Evolutionary conservation across 148 eudicot species (phyloP).

Genomic region (Drosera capensis): DNA sequence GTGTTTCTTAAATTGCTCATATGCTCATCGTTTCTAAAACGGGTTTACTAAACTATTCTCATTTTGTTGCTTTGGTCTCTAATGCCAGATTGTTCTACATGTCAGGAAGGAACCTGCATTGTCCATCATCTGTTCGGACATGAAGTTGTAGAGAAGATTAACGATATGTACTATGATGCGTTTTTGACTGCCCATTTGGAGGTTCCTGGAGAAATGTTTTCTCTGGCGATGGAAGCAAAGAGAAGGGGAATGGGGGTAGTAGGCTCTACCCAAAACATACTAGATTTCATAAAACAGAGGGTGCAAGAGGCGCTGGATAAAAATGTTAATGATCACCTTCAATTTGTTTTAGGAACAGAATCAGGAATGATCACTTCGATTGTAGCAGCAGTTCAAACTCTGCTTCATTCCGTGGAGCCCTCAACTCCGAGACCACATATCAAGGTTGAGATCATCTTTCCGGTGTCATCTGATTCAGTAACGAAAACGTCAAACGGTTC

Average conservation of each 20-base stretch:
- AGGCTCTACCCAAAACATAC: constrained; percentile 89
- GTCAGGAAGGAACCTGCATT: constrained; percentile 86
- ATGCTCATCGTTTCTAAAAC: no score
- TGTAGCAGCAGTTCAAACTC: constrained; percentile 47
- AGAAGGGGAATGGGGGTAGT: constrained; percentile 96
- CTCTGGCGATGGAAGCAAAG: constrained; percentile 94
- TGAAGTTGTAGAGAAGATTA: constrained; percentile 79
- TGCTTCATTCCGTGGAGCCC: constrained; percentile 32
- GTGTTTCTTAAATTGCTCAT: no score
- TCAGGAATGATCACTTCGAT: constrained; percentile 97
- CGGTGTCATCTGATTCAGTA: constrained; percentile 82
- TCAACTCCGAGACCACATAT: constrained; percentile 28
- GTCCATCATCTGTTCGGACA: constrained; percentile 94
- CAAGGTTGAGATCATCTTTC: constrained; percentile 87
- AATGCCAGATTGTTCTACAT: not conserved
- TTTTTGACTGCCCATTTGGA: constrained; percentile 92
- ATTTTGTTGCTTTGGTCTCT: not conserved
- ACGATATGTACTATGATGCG: constrained; percentile 85
- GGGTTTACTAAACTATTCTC: no score
- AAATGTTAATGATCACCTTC: constrained; percentile 70
- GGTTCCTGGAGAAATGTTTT: constrained; percentile 99
- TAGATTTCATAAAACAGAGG: constrained; percentile 70
- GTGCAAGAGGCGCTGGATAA: constrained; percentile 77
- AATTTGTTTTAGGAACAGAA: constrained; percentile 90
- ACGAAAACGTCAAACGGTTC: constrained; percentile 32